Conservation (phyloP, 2,329 filamentous ascomycete species). For the Periconia digitata region DNA sequence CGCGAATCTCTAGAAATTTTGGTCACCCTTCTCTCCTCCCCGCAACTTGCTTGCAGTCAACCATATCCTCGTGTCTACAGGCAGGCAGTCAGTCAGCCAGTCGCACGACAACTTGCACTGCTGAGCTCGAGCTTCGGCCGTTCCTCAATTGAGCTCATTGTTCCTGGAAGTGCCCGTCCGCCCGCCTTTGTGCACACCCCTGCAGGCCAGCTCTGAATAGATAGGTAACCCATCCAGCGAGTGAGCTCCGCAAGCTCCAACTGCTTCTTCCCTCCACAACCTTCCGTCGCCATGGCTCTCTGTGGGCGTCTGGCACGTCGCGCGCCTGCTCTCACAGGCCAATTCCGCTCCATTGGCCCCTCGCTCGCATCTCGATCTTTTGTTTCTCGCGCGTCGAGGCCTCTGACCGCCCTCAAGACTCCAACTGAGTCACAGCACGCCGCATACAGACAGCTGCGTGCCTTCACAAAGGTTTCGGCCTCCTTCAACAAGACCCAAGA, state of each 20-base stretch:
- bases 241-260: slow-evolving; percentile 35
- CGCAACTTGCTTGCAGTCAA: slow-evolving; percentile 23
- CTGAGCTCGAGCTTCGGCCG: slow-evolving; percentile 32
- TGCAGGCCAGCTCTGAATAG: slow-evolving; percentile 18
- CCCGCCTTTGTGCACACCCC: slow-evolving; percentile 17
- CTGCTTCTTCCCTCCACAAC: slow-evolving; percentile 34
- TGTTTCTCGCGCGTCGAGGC: slow-evolving; percentile 33
- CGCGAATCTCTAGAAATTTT: slow-evolving; percentile 35
- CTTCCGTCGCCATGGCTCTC: slow-evolving; percentile 46
- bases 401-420: slow-evolving; percentile 32
- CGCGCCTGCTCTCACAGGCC: slow-evolving; percentile 38
- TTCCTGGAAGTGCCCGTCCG: slow-evolving; percentile 18
- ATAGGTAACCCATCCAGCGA: too few relatives aligned
- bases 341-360: slow-evolving; percentile 33
- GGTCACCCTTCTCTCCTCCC: slow-evolving; percentile 33
- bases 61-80: slow-evolving; percentile 11
- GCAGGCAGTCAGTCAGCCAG: slow-evolving; percentile 22
- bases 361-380: slow-evolving; percentile 35
- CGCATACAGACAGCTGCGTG: slow-evolving; percentile 37
- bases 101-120: slow-evolving; percentile 20
- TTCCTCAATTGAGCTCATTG: slow-evolving; percentile 29
- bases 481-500: slow-evolving; percentile 57
- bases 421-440: slow-evolving; percentile 33
- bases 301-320: slow-evolving; percentile 46
- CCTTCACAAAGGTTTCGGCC: slow-evolving; percentile 40